phyloP scores from a whole-genome alignment of 2,329 filamentous ascomycete genomes.

The Orbilia blumenaviensis region DNA sequence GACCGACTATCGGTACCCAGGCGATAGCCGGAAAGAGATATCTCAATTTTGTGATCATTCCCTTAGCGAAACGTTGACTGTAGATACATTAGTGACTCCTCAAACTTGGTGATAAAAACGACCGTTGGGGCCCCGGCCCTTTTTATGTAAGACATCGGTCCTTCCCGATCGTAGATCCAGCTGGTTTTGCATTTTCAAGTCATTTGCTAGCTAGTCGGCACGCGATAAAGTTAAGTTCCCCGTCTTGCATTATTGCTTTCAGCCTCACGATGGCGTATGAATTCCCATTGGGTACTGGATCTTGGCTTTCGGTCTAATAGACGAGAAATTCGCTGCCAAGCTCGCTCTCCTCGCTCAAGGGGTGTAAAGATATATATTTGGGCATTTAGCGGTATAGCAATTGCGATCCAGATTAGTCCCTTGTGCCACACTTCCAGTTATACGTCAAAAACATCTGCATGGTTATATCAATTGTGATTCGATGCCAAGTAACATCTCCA shows the following conservation, averaged over 20 bases:
- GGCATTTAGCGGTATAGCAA: neutral
- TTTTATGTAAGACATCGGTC: neutral
- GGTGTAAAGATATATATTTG: neutral
- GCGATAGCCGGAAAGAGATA: too few relatives aligned
- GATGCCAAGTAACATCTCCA: too few relatives aligned
- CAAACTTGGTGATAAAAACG: neutral
- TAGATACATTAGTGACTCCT: too few relatives aligned
- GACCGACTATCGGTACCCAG: too few relatives aligned
- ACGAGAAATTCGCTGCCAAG: neutral
- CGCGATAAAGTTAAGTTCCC: neutral
- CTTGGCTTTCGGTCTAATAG: neutral
- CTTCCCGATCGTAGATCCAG: neutral
- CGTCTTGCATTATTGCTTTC: neutral
- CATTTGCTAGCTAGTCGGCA: neutral
- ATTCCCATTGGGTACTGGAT: neutral
- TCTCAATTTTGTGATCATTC: too few relatives aligned
- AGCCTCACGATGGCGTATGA: constrained; percentile 2
- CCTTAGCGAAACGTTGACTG: too few relatives aligned
- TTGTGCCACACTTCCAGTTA: neutral
- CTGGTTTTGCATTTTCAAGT: neutral
- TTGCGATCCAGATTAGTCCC: neutral
- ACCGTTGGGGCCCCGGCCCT: neutral
- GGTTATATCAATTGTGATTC: too few relatives aligned
- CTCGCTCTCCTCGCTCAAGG: neutral
- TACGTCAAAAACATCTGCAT: too few relatives aligned